Percentiles rank a stretch among this genome's conserved stretches.
These are phyloP conservation scores for Aspergillus bridgeri DNA, from an alignment of 495 filamentous ascomycete genomes.

Conservation along the genomic window DNA sequence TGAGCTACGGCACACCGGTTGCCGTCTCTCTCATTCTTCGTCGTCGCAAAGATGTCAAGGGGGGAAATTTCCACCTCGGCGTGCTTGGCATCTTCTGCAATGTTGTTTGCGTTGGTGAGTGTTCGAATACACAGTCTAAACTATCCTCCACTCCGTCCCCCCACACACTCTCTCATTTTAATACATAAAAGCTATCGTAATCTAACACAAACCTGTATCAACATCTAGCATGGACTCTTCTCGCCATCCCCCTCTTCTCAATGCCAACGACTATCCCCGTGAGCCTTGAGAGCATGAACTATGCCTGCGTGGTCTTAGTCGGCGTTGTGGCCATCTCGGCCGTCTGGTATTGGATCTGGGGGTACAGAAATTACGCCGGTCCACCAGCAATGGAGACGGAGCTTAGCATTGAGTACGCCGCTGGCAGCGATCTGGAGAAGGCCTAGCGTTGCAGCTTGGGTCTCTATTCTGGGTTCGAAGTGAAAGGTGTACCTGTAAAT, in stretches of 20 bases:
- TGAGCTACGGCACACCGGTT: conserved; percentile 52
- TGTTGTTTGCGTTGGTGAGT: conserved; percentile 48
- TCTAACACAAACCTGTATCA: not conserved
- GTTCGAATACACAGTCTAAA: not conserved
- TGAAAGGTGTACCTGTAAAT: no score
- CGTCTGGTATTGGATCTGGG: conserved; percentile 61
- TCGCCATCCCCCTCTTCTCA: conserved; percentile 52
- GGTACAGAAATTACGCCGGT: conserved; percentile 34
- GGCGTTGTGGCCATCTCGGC: conserved; percentile 46
- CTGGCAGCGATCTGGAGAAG: not conserved
- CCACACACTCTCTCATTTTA: no score
- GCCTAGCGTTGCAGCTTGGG: no score
- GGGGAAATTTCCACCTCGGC: conserved; percentile 52
- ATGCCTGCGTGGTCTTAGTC: conserved; percentile 56
- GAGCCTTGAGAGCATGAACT: conserved; percentile 43
- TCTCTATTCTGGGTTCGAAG: no score
- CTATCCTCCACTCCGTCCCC: not conserved
- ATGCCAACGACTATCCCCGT: conserved; percentile 38
- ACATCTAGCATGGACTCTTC: conserved; percentile 48
- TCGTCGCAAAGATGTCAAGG: conserved; percentile 36
- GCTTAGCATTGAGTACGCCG: not conserved
- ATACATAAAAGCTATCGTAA: not conserved
- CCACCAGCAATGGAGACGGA: conserved; percentile 12
- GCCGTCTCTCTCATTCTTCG: conserved; percentile 46
- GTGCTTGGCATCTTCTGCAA: conserved; percentile 51